Base-by-base conservation (phyloP, 345 rosid species). In the Hypericum androsaemum region DNA sequence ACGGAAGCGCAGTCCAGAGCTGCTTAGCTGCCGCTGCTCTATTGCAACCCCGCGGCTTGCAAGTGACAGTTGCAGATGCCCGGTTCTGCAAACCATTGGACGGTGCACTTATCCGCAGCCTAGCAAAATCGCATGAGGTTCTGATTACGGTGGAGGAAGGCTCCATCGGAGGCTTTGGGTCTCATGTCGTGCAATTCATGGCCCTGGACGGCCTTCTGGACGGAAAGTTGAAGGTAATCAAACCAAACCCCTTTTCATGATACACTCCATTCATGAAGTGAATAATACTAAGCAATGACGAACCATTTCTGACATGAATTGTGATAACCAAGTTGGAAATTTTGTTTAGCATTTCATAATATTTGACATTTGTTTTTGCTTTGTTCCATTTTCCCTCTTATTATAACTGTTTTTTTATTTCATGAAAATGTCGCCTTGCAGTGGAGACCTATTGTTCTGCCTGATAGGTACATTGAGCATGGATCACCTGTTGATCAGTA, bases 391-490 rank as follows among this genome's bases (percentile, higher is more conserved):
- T 22, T 22, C 4, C 32, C 32, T 22, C 32, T 22, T 22, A 22
- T 22, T 22, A 22, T 22, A 22, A 22, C 32, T 22, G 4, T 22
- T 22, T 22, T 22, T 22, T 22, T 22, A 1, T n/a, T 4, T 22
- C 32, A 22, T 22, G 32, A 22, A 22, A 22, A 22, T 22, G 32
- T 51, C 50, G n/a, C 1, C 4, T 46, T 68, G 68, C 71, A 79
- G 81, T 73, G 75, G 81, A 68, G 84, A 52, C 69, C 77, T 8
- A 68, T 76, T 73, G 53, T 75, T 52, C 75, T 71, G 3, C 84
- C 81, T 0, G 84, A 73, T 46, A 63, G 75, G 65, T 71, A 71
- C 58, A 73, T 79, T 1, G 79, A 75, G 7, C 84, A 79, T 59
- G 84, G 84, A 63, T 60, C 71, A 12, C 75, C 61, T 17, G 48